Percentiles rank a stretch among this genome's conserved stretches.
These are phyloP conservation scores for Bipolaris cookei DNA, from an alignment of 2,329 filamentous ascomycete species.

Conservation along the genomic window DNA sequence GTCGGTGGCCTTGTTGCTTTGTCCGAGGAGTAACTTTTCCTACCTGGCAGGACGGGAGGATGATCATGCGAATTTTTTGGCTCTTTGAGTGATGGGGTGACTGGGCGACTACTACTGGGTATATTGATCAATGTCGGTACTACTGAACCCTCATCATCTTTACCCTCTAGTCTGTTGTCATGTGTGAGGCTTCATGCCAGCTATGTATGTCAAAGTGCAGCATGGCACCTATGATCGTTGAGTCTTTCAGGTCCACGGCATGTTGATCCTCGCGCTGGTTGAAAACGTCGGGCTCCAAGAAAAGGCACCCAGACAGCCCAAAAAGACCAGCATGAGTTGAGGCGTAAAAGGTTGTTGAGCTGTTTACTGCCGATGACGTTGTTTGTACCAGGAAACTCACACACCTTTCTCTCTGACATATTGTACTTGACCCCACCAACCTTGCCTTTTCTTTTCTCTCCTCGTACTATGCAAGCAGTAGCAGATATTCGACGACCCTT, in stretches of 20 bases:
- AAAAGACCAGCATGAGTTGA: background rate
- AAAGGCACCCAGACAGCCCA: background rate
- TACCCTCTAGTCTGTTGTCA: background rate
- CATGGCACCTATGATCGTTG: background rate
- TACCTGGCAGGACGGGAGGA: too few species aligned
- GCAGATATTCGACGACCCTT: background rate
- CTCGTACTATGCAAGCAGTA: background rate
- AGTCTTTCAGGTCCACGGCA: background rate
- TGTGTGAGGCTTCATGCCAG: background rate
- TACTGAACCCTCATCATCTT: background rate
- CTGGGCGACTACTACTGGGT: background rate
- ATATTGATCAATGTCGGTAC: too few species aligned
- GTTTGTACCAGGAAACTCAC: slow-evolving; percentile 5
- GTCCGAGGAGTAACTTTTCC: too few species aligned
- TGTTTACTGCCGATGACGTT: slow-evolving; percentile 10
- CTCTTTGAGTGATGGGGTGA: too few species aligned
- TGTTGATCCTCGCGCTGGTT: background rate
- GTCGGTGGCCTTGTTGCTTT: too few species aligned
- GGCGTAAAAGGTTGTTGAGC: background rate
- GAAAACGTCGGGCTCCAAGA: background rate
- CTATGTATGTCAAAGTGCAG: background rate
- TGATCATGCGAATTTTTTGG: too few species aligned
- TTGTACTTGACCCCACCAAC: background rate
- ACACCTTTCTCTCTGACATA: background rate
- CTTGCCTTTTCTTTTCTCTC: background rate